phyloP scores from a whole-genome alignment of 106 monocot species.

The Triglochin maritima region DNA sequence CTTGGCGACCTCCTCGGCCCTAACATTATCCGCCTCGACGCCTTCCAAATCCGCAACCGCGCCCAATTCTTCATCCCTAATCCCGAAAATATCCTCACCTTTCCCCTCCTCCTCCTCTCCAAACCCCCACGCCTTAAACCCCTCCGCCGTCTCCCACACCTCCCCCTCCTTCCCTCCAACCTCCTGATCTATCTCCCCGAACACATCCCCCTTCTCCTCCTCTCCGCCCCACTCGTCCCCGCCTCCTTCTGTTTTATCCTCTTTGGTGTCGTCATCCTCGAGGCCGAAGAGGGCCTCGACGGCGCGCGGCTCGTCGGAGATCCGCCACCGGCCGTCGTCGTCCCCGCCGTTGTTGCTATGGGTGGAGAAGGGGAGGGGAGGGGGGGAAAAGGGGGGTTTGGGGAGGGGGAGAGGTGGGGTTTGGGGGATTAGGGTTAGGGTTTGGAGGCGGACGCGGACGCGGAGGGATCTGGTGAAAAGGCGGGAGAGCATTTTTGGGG shows the following conservation, averaged over 20 bases:
- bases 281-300: not conserved
- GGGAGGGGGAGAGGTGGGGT: not conserved
- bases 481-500: conserved; percentile 14
- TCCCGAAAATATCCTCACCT: not conserved
- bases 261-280: not conserved
- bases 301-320: no score
- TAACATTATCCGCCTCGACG: conserved; percentile 2
- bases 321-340: not conserved
- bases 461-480: conserved; percentile 3
- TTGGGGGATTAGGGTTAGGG: conserved; percentile 1
- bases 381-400: not conserved
- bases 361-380: conserved; percentile 5
- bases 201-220: conserved; percentile 2
- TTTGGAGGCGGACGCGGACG: conserved; percentile 1
- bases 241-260: not conserved
- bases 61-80: not conserved
- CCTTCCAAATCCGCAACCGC: not conserved
- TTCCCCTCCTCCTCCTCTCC: conserved; percentile 1
- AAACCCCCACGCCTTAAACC: conserved; percentile 12
- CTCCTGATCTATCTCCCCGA: conserved; percentile 7
- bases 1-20: conserved; percentile 12
- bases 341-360: not conserved
- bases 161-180: not conserved
- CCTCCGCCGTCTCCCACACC: conserved; percentile 12
- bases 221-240: conserved; percentile 2